Conservation (phyloP, 2,329 filamentous ascomycete genomes). For the Cytospora piceicola region DNA sequence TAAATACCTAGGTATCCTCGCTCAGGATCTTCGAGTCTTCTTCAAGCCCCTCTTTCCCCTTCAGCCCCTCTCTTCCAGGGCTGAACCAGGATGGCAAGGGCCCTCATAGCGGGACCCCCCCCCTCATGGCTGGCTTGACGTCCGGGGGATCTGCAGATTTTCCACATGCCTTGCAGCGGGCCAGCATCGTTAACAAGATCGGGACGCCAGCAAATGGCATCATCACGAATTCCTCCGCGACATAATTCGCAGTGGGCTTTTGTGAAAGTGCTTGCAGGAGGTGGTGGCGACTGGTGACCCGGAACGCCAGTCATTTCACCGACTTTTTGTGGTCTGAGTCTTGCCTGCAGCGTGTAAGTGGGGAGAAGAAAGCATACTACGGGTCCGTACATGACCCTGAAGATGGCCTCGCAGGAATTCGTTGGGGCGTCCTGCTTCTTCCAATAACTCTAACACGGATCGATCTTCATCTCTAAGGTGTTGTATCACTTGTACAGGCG, state of each 20-base stretch:
- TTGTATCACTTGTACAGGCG: background rate
- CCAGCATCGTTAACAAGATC: slow-evolving; percentile 18
- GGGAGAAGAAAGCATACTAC: slow-evolving; percentile 3
- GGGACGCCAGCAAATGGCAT: slow-evolving; percentile 23
- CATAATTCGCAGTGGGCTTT: slow-evolving; percentile 13
- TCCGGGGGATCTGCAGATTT: slow-evolving; percentile 23
- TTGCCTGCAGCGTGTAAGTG: slow-evolving; percentile 13
- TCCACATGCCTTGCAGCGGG: slow-evolving; percentile 26
- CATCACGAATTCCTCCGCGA: slow-evolving; percentile 1
- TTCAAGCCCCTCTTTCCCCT: background rate
- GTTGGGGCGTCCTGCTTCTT: background rate
- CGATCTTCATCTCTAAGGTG: background rate
- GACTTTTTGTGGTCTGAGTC: slow-evolving; percentile 26
- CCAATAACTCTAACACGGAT: background rate
- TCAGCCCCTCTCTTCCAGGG: slow-evolving; percentile 24
- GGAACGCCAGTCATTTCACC: slow-evolving; percentile 25
- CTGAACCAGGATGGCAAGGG: slow-evolving; percentile 19
- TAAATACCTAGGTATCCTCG: background rate
- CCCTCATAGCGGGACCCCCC: slow-evolving; percentile 12
- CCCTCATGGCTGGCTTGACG: slow-evolving; percentile 1
- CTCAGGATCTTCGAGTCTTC: background rate
- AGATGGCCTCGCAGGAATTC: slow-evolving; percentile 8
- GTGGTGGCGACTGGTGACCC: slow-evolving; percentile 23
- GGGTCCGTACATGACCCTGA: slow-evolving; percentile 13
- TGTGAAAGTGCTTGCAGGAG: slow-evolving; percentile 22